Base-by-base conservation (phyloP, 2,329 filamentous ascomycete species). In the Colletotrichum horii region DNA sequence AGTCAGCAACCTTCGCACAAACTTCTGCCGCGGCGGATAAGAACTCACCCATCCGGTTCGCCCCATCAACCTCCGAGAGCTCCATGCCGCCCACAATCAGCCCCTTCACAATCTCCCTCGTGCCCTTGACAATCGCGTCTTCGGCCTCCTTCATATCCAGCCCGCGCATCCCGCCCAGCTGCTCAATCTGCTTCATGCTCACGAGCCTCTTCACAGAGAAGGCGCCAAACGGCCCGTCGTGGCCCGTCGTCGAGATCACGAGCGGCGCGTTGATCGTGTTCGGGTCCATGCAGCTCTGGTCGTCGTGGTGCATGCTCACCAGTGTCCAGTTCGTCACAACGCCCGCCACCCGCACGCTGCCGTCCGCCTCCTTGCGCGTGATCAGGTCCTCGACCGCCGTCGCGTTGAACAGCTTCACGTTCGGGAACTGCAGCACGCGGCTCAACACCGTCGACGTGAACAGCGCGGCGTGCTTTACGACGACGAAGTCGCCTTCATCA, bases 251-350 rank as follows among this genome's bases (percentile, higher is more conserved):
- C 74, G 93, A 95, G 87, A 98, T 94, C 82, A 98, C 89, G 75
- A 98, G 85, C 2, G 96, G 95, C 1, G 95, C 95, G 83, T 98
- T 98, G 91, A 98, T 98, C 81, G 96, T 98, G 91, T 97, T 98
- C 79, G 96, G 96, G 84, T 98, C 96, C 96, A 98, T 98, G 93
- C 96, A 98, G 77, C 92, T 94, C 88, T 98, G 95, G 83, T 96
- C 94, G 83, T 96, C 94, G 85, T 96, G 94, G 85, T 96, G 94
- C 89, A 96, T 94, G 58, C 93, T 92, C 65, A 98, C 96, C 30
- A 98, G 90, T 2, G 96, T 98, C 96, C 96, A 98, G 90, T 98
- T 98, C 81, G 95, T 97, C 71, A 98, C 96, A 2, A 98, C 96
- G 80, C 96, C 96, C 11, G 95, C 94, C 78, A 98, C 93, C 77